A percentile compares a stretch with the other conserved stretches of the same genome.
These are phyloP conservation scores for Pseudozyma thailandica DNA, from an alignment of 1,284 basidiomycete species.

Conservation along the genomic window DNA sequence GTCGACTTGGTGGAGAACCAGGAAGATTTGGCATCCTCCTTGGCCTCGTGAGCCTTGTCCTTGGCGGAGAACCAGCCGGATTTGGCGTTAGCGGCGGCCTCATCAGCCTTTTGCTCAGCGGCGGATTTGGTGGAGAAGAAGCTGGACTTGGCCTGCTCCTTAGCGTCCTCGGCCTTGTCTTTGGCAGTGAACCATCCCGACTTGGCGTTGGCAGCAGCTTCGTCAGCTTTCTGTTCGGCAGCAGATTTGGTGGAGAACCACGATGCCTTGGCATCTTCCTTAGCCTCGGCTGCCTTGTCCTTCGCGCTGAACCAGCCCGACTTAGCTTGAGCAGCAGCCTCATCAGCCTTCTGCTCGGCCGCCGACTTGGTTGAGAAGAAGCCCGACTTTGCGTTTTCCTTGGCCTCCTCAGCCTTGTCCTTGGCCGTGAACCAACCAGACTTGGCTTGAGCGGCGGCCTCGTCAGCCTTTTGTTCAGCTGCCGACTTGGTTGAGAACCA, in stretches of 20 bases:
- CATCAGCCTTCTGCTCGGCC: conserved; percentile 34
- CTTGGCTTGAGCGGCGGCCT: conserved; percentile 26
- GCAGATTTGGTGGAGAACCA: conserved; percentile 32
- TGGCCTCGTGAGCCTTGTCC: conserved; percentile 31
- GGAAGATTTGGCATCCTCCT: conserved; percentile 24
- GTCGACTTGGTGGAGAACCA: conserved; percentile 34
- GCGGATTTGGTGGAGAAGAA: conserved; percentile 26
- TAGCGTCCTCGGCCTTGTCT: conserved; percentile 29
- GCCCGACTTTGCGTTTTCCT: conserved; percentile 14
- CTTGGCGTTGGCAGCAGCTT: conserved; percentile 29
- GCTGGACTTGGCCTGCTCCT: conserved; percentile 20
- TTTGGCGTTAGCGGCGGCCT: conserved; percentile 23
- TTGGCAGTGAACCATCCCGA: conserved; percentile 28
- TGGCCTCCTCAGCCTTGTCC: conserved; percentile 24
- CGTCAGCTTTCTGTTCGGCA: conserved; percentile 37
- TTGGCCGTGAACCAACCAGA: conserved; percentile 30
- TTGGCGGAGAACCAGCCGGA: conserved; percentile 36
- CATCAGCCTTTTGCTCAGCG: conserved; percentile 26
- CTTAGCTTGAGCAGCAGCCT: conserved; percentile 18
- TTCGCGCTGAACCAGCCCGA: conserved; percentile 17
- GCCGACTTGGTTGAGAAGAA: conserved; percentile 19
- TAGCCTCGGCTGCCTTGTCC: conserved; percentile 31
- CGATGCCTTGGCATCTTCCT: conserved; percentile 18
- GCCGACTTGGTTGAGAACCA: conserved; percentile 25
- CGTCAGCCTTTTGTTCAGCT: conserved; percentile 28